Base-by-base conservation (phyloP, 768 basidiomycete genomes). In the Gelatoporia subvermispora region DNA sequence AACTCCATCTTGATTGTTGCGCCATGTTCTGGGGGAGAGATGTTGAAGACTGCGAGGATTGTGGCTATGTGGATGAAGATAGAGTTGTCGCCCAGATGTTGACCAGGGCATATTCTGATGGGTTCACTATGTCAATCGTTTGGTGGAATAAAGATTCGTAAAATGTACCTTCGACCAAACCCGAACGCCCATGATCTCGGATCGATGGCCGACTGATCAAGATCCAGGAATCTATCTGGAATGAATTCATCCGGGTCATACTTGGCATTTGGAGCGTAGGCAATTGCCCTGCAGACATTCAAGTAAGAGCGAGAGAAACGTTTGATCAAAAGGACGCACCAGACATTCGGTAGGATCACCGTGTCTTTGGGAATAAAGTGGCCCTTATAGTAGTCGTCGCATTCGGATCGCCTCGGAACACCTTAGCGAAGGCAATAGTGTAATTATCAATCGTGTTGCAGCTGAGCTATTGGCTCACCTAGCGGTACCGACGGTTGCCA, bases 401-500 rank as follows among this genome's bases (percentile, higher is more conserved):
- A 42, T 9, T 43, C 40, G 0, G 55, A 48, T 7, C 39, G 38
- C 17, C 58, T 59, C 8, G 54, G 52, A n/a, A 63, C 5, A 17
- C 58, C 59, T 60, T n/a, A n/a, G n/a, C n/a, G n/a, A n/a, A n/a
- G n/a, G 38, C 7, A 31, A 13, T 11, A 13, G 25, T 8, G 7
- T 20, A 11, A 16, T 9, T 37, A 7, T n/a, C 18, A 5, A 4
- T 20, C 13, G 3, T 42, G 46, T 51, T 37, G 39, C 24, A 22
- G 42, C 16, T 28, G 1, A 23, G 8, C 15, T 8, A 42, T 41
- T 28, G 8, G 44, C 34, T 52, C 48, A 64, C 67, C 54, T 13
- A 68, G 41, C 0, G 70, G 70, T 18, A 55, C 49, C 0, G 61
- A 56, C 8, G 60, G 62, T 35, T 60, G 61, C 71, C 70, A 71